Percentiles rank a stretch among this genome's conserved stretches.
These are phyloP conservation scores for Albugo laibachii DNA, from an alignment of 352 stramenopile genomes.

Conservation along the genomic window DNA sequence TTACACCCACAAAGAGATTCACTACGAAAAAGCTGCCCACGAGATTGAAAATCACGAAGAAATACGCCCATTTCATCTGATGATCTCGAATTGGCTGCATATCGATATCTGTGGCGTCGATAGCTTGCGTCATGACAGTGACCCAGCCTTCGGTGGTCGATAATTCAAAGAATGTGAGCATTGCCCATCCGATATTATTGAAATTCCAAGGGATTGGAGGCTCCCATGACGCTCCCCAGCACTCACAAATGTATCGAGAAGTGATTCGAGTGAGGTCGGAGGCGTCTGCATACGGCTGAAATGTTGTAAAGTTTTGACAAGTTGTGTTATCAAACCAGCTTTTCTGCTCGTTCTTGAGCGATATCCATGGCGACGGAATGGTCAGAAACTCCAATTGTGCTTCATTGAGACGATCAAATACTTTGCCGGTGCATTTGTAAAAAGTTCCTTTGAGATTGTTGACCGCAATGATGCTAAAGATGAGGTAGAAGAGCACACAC, in stretches of 20 bases:
- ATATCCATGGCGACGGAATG: constrained; percentile 15
- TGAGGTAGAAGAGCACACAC: constrained; percentile 85
- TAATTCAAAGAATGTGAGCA: constrained; percentile 85
- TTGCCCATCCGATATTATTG: constrained; percentile 60
- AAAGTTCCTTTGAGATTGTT: constrained; percentile 87
- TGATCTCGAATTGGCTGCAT: constrained; percentile 84
- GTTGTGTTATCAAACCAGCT: constrained; percentile 28
- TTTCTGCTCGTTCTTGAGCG: constrained; percentile 13
- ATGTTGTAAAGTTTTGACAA: constrained; percentile 15
- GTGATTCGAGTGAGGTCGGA: constrained; percentile 15
- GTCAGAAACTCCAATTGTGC: constrained; percentile 28
- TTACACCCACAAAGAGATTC: constrained; percentile 87
- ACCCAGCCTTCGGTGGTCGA: constrained; percentile 86
- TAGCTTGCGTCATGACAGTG: constrained; percentile 79
- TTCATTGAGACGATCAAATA: constrained; percentile 20
- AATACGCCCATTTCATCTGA: constrained; percentile 55
- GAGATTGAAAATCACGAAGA: constrained; percentile 85
- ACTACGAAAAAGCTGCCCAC: constrained; percentile 87
- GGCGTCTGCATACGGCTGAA: background rate
- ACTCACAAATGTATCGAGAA: constrained; percentile 51
- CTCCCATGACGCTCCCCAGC: constrained; percentile 27
- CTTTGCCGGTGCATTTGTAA: constrained; percentile 49
- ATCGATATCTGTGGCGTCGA: constrained; percentile 75
- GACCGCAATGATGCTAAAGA: constrained; percentile 90
- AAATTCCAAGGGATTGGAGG: constrained; percentile 44